These are phyloP conservation scores for Salix caprea DNA, from an alignment of 345 rosid species.

Conservation along the genomic window DNA sequence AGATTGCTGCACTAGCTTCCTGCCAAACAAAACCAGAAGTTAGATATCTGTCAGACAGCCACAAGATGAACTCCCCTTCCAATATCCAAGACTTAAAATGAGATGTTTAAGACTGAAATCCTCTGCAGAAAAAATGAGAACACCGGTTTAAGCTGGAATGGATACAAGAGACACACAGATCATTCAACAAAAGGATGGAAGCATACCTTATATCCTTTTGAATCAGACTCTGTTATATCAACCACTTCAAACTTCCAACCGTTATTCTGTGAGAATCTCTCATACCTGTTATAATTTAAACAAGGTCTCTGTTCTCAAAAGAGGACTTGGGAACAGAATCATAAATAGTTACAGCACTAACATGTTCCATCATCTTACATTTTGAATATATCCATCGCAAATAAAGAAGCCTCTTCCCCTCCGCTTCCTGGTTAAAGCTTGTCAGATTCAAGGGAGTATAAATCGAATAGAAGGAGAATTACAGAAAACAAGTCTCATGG, in stretches of 20 bases:
- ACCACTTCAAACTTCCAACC: constrained; percentile 90
- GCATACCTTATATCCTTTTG: constrained; percentile 82
- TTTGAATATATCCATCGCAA: constrained; percentile 86
- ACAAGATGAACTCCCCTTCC: constrained; percentile 2
- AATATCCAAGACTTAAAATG: constrained; percentile 1
- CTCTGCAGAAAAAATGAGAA: background rate
- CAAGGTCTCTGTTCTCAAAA: background rate
- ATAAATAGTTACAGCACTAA: background rate
- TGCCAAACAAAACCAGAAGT: constrained; percentile 27
- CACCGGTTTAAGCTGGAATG: background rate
- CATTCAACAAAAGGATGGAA: constrained; percentile 1
- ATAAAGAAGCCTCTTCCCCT: constrained; percentile 97
- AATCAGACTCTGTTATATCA: constrained; percentile 68
- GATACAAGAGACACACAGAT: background rate
- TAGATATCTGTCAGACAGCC: constrained; percentile 14
- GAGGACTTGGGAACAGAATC: background rate
- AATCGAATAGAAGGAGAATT: background rate
- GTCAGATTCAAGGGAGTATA: constrained; percentile 12
- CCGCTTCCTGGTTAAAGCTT: constrained; percentile 57
- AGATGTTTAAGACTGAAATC: background rate
- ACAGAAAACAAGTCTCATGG: background rate
- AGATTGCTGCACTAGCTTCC: constrained; percentile 95
- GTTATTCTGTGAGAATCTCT: constrained; percentile 81
- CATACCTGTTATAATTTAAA: constrained; percentile 57
- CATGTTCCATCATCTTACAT: constrained; percentile 48